Base-by-base conservation (phyloP, 2,329 filamentous ascomycete species). In the Ceratocystis destructans region DNA sequence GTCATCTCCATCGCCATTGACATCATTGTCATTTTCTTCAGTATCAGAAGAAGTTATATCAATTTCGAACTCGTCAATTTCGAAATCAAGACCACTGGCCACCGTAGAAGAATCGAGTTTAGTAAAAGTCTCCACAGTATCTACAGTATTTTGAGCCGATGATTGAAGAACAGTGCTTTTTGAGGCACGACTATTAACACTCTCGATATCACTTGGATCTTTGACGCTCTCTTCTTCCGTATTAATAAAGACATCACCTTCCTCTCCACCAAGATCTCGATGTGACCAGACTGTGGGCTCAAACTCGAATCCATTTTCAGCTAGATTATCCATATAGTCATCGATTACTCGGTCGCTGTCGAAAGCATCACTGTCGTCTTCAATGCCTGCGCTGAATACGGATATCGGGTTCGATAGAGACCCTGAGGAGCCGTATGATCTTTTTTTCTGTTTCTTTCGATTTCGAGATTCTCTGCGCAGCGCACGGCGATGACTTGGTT, bases 321-420 rank as follows among this genome's bases (percentile, higher is more conserved):
- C 75, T 71, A 89, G 79, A 69, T 90, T 89, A 55, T 82, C 80
- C 71, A 90, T 86, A 70, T 91, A 91, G 71, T 92, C 88, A 1
- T 64, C 53, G 20, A 64, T 31, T 4, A 65, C 64, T 4, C 37
- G 10, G 20, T 66, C 48, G 10, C 45, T 53, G 15, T 63, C 66
- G 28, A 61, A 62, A 17, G 64, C 37, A 31, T 22, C 50, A 17
- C 67, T 62, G 46, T 22, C 33, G 5, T 62, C 8, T 37, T 64
- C 61, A 5, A 31, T 33, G 55, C 45, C 20, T 4, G 22, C 22
- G 50, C 50, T 61, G 17, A 61, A 61, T 64, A 22, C 44, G 22
- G 64, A 66, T 55, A 53, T 37, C 25, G 57, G 20, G 10, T 61
- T 50, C 28, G 28, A 31, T 8, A 45, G 22, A 0, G 55, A 59